Base-by-base conservation (phyloP, 257 asterid genomes). In the Solanum gracilifrons region DNA sequence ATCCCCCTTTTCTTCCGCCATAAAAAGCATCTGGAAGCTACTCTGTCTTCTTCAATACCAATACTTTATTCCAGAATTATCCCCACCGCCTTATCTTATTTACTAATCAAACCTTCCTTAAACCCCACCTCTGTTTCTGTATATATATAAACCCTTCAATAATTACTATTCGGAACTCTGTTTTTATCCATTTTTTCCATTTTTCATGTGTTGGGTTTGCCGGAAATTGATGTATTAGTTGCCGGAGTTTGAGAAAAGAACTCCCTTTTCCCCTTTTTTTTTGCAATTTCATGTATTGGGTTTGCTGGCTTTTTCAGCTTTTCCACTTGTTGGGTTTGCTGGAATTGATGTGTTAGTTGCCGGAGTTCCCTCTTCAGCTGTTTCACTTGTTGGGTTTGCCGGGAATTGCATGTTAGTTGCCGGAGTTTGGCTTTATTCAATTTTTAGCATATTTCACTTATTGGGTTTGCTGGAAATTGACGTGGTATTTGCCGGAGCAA, bases 81-180 rank as follows among this genome's bases (percentile, higher is more conserved):
- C 86, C 89, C n/a, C 85, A 86, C 90, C 90, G 87, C 88, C 88
- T 62, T 51, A 69, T 39, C 13, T 31, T 39, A 20, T 29, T 39
- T 76, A 51, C 86, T 36, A 37, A 8, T 62, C 79, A 13, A 13
- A 79, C 16, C 84, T n/a, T 66, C 92, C 62, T 69, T 82, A 86
- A 85, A 90, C 88, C 89, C 87, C 83, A 60, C 72, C 74, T n/a
- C 87, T 39, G 11, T 16, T 46, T 37, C 11, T 18, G 18, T 27
- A 23, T n/a, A 2, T 27, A 2, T 39, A 46, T 73, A 35, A 58
- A 72, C 8, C 75, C 66, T 85, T 74, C 21, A 29, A 32, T 2
- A 3, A 1, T 36, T 36, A 25, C 43, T 13, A 4, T 48, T 9
- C 21, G 71, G 31, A 37, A 39, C 46, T 35, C 33, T 46, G 16